Conservation (phyloP, 306 rosid genomes). For the Fragaria vesca region DNA sequence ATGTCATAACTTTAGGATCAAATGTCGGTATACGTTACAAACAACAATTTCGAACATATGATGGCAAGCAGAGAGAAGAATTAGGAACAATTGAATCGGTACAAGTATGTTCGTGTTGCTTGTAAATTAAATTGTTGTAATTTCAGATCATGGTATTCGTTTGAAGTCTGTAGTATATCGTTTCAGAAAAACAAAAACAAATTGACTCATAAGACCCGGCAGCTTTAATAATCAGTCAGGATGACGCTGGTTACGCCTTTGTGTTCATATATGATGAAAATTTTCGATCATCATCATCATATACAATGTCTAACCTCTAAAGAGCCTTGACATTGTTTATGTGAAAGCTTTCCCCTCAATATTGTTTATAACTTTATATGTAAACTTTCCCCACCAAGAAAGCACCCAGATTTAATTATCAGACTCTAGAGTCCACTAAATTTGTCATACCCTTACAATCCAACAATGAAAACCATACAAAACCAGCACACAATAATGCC, state of each 20-base stretch:
- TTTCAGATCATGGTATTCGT: too few species aligned
- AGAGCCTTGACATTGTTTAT: not conserved
- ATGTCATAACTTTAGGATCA: too few species aligned
- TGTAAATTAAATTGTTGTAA: not conserved
- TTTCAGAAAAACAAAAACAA: not conserved
- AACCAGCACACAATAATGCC: slow-evolving; percentile 7
- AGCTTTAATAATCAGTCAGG: not conserved
- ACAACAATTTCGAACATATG: not conserved
- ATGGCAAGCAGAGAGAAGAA: not conserved
- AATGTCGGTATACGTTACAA: not conserved
- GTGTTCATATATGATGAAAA: not conserved
- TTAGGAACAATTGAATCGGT: not conserved
- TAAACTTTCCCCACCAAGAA: not conserved
- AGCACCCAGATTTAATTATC: not conserved
- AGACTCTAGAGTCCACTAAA: slow-evolving; percentile 10
- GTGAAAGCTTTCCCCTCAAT: not conserved
- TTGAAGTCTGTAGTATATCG: not conserved
- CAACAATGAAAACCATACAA: slow-evolving; percentile 14
- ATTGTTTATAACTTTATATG: not conserved
- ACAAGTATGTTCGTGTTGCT: too few species aligned
- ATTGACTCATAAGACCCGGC: not conserved
- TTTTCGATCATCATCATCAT: not conserved
- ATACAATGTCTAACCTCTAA: not conserved
- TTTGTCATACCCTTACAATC: slow-evolving; percentile 2
- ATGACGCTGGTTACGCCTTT: not conserved